Evolutionary conservation across 1,139 yeast species (phyloP).

Genomic region (Diutina catenulata): DNA sequence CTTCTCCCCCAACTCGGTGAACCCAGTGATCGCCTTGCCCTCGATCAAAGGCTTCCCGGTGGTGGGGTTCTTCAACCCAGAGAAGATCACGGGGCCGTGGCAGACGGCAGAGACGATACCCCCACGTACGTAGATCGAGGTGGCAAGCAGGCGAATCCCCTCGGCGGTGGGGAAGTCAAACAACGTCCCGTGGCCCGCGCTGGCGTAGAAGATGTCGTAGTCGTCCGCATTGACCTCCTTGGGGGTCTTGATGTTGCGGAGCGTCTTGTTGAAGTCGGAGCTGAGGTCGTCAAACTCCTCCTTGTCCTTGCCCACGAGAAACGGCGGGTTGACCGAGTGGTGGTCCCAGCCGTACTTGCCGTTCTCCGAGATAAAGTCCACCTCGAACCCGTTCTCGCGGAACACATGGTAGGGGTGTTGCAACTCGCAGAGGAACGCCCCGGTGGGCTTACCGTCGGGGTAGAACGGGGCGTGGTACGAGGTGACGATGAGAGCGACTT

Average conservation of each 20-base stretch:
- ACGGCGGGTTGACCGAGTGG: conserved; percentile 36
- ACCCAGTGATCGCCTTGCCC: conserved; percentile 48
- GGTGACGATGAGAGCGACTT: too few species aligned
- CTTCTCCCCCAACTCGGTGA: conserved; percentile 45
- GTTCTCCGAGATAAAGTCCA: conserved; percentile 44
- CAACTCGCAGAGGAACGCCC: conserved; percentile 44
- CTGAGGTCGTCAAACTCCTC: conserved; percentile 33
- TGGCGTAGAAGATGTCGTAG: conserved; percentile 42
- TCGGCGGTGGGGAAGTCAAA: conserved; percentile 45
- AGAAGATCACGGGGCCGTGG: conserved; percentile 52
- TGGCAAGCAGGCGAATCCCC: conserved; percentile 31
- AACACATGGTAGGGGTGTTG: conserved; percentile 43
- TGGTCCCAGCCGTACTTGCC: conserved; percentile 45
- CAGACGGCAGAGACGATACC: conserved; percentile 55
- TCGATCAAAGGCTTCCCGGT: conserved; percentile 31
- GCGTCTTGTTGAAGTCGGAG: too few species aligned
- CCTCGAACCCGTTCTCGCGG: conserved; percentile 34
- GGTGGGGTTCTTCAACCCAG: conserved; percentile 25
- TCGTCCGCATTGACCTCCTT: conserved; percentile 33
- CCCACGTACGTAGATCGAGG: conserved; percentile 32
- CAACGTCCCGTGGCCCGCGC: conserved; percentile 54
- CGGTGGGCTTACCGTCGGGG: conserved; percentile 45
- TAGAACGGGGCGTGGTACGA: conserved; percentile 39
- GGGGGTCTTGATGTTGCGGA: conserved; percentile 29
- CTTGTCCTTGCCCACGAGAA: conserved; percentile 20